phyloP scores from a whole-genome alignment of 495 filamentous ascomycete genomes.

The Diplogelasinospora grovesii region DNA sequence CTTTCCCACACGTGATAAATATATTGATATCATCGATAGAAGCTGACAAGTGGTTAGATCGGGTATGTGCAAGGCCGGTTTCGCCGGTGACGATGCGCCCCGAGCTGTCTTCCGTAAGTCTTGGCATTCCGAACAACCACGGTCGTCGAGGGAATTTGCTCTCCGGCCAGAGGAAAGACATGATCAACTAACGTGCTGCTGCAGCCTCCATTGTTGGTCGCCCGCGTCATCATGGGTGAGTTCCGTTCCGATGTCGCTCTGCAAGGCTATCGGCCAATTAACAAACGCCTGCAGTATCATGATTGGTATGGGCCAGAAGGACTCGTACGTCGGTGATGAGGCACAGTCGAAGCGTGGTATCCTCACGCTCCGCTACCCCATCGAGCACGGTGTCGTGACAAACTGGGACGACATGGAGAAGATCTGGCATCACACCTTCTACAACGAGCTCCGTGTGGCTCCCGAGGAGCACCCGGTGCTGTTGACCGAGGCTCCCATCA shows the following conservation, averaged over 20 bases:
- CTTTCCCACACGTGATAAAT: no score
- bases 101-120: conserved; percentile 99
- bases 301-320: conserved; percentile 99
- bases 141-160: conserved; percentile 5
- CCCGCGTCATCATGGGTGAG: conserved; percentile 99
- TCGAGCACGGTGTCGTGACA: conserved; percentile 99
- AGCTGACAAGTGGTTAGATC: conserved; percentile 67
- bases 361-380: conserved; percentile 96
- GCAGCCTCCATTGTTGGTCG: conserved; percentile 97
- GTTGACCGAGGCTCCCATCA: conserved; percentile 98
- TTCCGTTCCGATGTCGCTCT: conserved; percentile 11
- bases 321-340: conserved; percentile 99
- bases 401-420: conserved; percentile 99
- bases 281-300: conserved; percentile 70
- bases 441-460: conserved; percentile 99
- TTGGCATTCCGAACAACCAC: conserved; percentile 16
- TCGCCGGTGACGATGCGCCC: conserved; percentile 99
- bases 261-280: not conserved
- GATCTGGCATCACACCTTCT: conserved; percentile 99
- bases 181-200: conserved; percentile 16
- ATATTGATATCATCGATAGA: conserved; percentile 7
- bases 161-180: not conserved
- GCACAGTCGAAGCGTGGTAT: conserved; percentile 99
- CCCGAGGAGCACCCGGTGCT: conserved; percentile 99
- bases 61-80: conserved; percentile 99